Conservation (phyloP, 768 basidiomycete species). For the Strobilomyces dryophilus region DNA sequence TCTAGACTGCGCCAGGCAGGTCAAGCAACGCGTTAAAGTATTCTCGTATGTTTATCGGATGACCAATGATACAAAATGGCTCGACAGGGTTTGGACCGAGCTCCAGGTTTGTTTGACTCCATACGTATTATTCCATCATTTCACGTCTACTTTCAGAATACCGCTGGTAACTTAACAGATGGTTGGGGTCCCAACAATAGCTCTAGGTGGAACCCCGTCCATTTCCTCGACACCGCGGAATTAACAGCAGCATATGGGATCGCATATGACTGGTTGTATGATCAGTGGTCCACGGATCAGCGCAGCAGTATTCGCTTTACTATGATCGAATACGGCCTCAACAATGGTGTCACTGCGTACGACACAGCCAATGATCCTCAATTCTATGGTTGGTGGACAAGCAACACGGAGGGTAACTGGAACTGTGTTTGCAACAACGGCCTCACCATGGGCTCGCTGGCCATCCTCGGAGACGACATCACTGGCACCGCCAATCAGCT, state of each 20-base stretch:
- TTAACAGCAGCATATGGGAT: constrained; percentile 84
- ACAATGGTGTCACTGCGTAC: constrained; percentile 55
- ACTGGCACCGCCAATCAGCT: constrained; percentile 67
- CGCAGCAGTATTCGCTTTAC: constrained; percentile 62
- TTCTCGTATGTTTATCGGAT: constrained; percentile 88
- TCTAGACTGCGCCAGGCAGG: constrained; percentile 81
- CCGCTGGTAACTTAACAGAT: constrained; percentile 62
- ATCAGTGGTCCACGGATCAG: constrained; percentile 73
- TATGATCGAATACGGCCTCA: constrained; percentile 76
- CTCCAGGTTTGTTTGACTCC: constrained; percentile 55
- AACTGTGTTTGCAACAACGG: constrained; percentile 96
- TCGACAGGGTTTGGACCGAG: constrained; percentile 80
- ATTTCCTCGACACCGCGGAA: constrained; percentile 95
- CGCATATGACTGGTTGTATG: constrained; percentile 96
- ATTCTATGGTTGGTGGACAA: constrained; percentile 75
- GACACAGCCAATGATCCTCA: constrained; percentile 32
- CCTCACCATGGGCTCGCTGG: constrained; percentile 83
- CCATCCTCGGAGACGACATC: constrained; percentile 81
- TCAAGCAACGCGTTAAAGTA: constrained; percentile 90
- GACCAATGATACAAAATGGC: constrained; percentile 91
- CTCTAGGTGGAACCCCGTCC: constrained; percentile 78
- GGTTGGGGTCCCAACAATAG: constrained; percentile 60
- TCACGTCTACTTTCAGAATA: constrained; percentile 43
- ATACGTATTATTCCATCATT: not conserved
- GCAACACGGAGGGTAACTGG: constrained; percentile 83